Percentiles rank a stretch among this genome's conserved stretches.
phyloP scores from a whole-genome alignment of 306 rosid species.

The Macrotyloma uniflorum region DNA sequence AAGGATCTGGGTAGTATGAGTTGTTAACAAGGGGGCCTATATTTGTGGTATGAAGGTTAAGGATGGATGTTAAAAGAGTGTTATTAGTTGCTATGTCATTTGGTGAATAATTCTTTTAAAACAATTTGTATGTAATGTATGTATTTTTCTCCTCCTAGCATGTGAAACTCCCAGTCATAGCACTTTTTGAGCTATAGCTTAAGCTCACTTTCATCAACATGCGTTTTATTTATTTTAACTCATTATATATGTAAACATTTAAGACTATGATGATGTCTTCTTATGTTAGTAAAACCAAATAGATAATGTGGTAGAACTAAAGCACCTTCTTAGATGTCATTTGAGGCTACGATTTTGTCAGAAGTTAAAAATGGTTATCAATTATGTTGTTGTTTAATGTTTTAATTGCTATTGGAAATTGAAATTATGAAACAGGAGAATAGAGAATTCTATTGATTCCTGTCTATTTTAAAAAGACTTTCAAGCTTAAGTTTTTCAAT shows the following conservation, averaged over 20 bases:
- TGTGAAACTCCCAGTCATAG: neutral
- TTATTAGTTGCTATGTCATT: neutral
- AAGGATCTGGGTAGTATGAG: neutral
- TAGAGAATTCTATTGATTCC: neutral
- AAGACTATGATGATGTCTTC: neutral
- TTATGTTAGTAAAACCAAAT: neutral
- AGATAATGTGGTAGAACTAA: neutral
- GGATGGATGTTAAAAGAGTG: neutral
- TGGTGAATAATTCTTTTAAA: neutral
- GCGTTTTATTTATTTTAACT: neutral
- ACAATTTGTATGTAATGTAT: neutral
- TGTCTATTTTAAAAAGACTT: constrained; percentile 6
- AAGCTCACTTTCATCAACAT: neutral
- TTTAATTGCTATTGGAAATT: neutral
- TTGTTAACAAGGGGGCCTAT: neutral
- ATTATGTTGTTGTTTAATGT: neutral
- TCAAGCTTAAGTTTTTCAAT: neutral
- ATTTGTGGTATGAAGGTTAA: neutral
- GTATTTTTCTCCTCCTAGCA: neutral
- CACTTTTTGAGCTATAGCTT: neutral
- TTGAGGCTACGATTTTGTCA: neutral
- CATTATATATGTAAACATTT: neutral
- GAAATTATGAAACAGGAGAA: neutral
- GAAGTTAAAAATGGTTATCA: neutral
- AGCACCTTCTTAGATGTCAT: neutral